Percentiles rank a stretch among this genome's conserved stretches.
These are phyloP conservation scores for Periconia digitata DNA, from an alignment of 2,329 filamentous ascomycete genomes.

Conservation along the genomic window DNA sequence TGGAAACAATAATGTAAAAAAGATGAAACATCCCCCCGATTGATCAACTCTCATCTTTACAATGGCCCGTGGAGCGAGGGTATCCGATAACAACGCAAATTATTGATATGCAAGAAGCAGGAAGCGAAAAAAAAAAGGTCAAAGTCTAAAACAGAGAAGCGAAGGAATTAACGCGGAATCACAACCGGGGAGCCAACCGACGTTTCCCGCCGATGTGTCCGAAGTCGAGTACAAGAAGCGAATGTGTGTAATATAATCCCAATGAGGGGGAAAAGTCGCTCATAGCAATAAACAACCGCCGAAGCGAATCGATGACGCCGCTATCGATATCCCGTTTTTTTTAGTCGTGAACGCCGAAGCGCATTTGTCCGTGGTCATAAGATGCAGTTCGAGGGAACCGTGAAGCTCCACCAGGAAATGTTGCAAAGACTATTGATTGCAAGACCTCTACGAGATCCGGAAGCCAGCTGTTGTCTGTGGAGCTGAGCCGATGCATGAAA, in stretches of 20 bases:
- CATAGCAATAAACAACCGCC: conserved; percentile 1
- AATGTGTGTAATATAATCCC: conserved; percentile 1
- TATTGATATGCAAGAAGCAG: neutral
- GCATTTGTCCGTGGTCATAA: conserved; percentile 1
- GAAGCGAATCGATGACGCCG: neutral
- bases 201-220: neutral
- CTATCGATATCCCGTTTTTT: neutral
- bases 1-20: no score
- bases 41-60: no score
- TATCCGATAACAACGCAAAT: no score
- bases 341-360: neutral
- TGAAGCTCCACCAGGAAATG: neutral
- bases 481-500: neutral
- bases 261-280: neutral
- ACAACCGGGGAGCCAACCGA: neutral
- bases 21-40: no score
- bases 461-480: neutral
- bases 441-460: neutral
- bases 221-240: conserved; percentile 1
- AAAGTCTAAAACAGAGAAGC: neutral
- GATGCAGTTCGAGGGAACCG: neutral
- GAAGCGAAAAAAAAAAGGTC: conserved; percentile 1
- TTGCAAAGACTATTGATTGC: neutral
- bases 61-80: no score
- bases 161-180: neutral